These are phyloP conservation scores for Orobanche coerulescens DNA, from an alignment of 257 asterid genomes.

Conservation along the genomic window DNA sequence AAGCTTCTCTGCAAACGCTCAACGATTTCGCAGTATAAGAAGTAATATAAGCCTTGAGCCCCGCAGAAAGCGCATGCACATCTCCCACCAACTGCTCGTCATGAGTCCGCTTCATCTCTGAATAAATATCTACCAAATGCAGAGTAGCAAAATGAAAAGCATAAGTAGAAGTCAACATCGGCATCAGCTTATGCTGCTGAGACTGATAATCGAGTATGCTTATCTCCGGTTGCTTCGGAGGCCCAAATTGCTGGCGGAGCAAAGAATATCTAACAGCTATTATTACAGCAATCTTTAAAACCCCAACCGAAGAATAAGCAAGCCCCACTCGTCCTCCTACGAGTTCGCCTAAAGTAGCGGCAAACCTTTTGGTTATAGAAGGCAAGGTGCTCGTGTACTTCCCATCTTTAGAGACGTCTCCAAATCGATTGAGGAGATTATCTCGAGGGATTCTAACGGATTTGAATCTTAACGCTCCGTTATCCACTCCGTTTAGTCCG, in stretches of 20 bases:
- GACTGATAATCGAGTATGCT: conserved; percentile 96
- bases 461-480: conserved; percentile 74
- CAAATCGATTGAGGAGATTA: conserved; percentile 88
- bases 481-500: conserved; percentile 93
- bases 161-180: conserved; percentile 86
- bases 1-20: conserved; percentile 88
- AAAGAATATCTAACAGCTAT: conserved; percentile 85
- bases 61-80: conserved; percentile 92
- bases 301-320: conserved; percentile 89
- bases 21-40: conserved; percentile 75
- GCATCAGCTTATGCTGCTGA: conserved; percentile 96
- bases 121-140: conserved; percentile 63
- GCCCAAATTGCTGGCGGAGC: conserved; percentile 90
- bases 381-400: conserved; percentile 85
- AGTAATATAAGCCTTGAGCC: conserved; percentile 90
- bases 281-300: conserved; percentile 62
- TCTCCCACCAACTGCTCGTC: conserved; percentile 77
- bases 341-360: conserved; percentile 95
- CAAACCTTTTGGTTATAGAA: conserved; percentile 74
- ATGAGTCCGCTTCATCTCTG: conserved; percentile 73
- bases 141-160: conserved; percentile 83
- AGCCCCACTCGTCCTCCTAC: conserved; percentile 98
- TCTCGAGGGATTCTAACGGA: conserved; percentile 92
- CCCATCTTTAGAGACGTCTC: conserved; percentile 84
- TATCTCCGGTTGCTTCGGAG: conserved; percentile 89